Base-by-base conservation (phyloP, 352 stramenopile species). In the Saprolegnia diclina region DNA sequence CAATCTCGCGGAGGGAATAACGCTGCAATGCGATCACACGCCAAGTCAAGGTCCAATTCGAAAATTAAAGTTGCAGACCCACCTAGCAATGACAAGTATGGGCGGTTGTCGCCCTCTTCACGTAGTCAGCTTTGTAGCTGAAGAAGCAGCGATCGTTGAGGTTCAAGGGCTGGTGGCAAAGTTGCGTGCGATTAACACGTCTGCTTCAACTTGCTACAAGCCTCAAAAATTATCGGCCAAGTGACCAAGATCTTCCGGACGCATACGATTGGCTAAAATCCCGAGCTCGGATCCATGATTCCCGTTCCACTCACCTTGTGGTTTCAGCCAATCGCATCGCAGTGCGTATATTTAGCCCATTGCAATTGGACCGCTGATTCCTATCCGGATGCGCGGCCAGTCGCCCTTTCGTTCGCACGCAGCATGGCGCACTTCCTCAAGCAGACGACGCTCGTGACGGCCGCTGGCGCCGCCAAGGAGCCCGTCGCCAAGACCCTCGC, bases 401-500 rank as follows among this genome's bases (percentile, higher is more conserved):
- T 35, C 29, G 29, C 29, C 29, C 5, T 35, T 35, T 35, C 29
- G 29, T 48, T 48, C 42, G 3, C 11, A n/a, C 42, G 18, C 14
- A 64, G 35, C 57, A 66, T 66, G 57, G 35, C 57, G 9, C 57
- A 66, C 57, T 66, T 66, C 57, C 19, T 66, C 19, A 54, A 66
- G 37, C 21, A 22, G 1, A 48, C 44, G 13, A 66, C 48, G 44
- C 44, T 66, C n/a, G 57, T 66, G 1, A 66, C 48, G 18, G 57
- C 57, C n/a, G 44, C 57, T 10, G 57, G 57, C 24, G 57, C 57
- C 13, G 32, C 35, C 22, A 40, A 66, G 32, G 40, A 66, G 29
- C 57, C 42, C n/a, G 71, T 71, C 16, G 80, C 74, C 67, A 89
- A 88, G 59, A 63, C 81, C 35, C 70, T 89, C 44, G 86, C 84